phyloP scores from a whole-genome alignment of 208 protist genomes.

The Leishmania martiniquensis region DNA sequence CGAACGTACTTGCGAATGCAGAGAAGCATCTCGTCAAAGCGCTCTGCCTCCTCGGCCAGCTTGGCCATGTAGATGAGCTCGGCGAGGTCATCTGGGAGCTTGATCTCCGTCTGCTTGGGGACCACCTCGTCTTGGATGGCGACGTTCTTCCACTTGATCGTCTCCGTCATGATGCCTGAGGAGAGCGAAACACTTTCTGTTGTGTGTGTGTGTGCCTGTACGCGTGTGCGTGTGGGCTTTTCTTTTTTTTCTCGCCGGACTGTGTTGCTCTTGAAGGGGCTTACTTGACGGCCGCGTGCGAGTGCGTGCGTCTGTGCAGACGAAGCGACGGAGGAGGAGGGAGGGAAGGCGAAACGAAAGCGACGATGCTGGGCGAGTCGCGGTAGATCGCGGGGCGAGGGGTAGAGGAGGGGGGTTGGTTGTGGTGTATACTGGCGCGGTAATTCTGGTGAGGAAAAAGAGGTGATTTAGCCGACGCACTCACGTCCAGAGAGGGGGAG shows the following conservation, averaged over 20 bases:
- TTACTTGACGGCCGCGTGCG: background rate
- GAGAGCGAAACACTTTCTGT: background rate
- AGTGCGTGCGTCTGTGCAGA: conserved; percentile 2
- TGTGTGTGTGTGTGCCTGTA: background rate
- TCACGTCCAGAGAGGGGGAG: background rate
- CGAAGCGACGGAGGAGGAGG: background rate
- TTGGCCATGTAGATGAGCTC: conserved; percentile 97
- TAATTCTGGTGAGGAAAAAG: background rate
- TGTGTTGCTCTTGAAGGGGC: too few species aligned
- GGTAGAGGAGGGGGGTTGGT: background rate
- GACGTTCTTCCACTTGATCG: conserved; percentile 83
- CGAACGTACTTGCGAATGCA: conserved; percentile 98
- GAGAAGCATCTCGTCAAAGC: conserved; percentile 98
- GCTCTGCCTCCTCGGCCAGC: conserved; percentile 98
- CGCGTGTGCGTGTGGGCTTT: background rate
- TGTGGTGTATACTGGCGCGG: background rate
- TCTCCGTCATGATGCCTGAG: conserved; percentile 66
- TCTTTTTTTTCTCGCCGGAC: too few species aligned
- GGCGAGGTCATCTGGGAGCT: conserved; percentile 75
- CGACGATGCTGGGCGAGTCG: background rate
- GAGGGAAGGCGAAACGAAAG: background rate
- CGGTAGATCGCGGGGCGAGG: background rate
- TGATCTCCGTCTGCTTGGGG: conserved; percentile 77
- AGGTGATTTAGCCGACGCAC: background rate
- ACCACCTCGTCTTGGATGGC: conserved; percentile 78